These are phyloP conservation scores for Leccinum pachyderme DNA, from an alignment of 1,284 basidiomycete species.

Conservation along the genomic window DNA sequence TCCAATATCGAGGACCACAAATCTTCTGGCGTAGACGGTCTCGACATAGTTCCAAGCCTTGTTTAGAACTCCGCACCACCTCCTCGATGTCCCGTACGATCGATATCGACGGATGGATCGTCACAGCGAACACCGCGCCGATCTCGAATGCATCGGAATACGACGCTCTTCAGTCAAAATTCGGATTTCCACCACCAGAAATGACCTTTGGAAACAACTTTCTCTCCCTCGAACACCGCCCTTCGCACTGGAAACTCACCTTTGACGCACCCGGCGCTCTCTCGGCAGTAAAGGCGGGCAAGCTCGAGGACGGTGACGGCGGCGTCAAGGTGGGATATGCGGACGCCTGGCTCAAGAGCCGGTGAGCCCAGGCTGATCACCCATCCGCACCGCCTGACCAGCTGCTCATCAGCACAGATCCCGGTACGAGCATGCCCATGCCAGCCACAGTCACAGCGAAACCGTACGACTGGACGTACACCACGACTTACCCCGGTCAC, in stretches of 20 bases:
- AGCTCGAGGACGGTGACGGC: slow-evolving; percentile 77
- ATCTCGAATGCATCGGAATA: slow-evolving; percentile 77
- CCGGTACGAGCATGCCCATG: slow-evolving; percentile 63
- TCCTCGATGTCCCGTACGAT: slow-evolving; percentile 35
- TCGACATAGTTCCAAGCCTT: slow-evolving; percentile 41
- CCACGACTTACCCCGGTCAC: slow-evolving; percentile 82
- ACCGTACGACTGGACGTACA: slow-evolving; percentile 98
- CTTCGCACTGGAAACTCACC: slow-evolving; percentile 62
- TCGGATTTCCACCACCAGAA: slow-evolving; percentile 87
- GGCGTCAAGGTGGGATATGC: slow-evolving; percentile 94
- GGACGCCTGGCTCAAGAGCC: slow-evolving; percentile 88
- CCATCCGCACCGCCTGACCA: neutral
- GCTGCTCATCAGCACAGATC: slow-evolving; percentile 43
- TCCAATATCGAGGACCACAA: slow-evolving; percentile 91
- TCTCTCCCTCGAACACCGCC: slow-evolving; percentile 62
- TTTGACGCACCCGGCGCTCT: slow-evolving; percentile 78
- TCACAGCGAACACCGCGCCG: slow-evolving; percentile 63
- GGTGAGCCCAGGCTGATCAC: slow-evolving; percentile 46
- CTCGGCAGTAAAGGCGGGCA: slow-evolving; percentile 71
- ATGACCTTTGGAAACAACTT: slow-evolving; percentile 95
- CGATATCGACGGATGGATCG: slow-evolving; percentile 60
- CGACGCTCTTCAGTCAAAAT: slow-evolving; percentile 61
- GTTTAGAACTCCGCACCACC: slow-evolving; percentile 32
- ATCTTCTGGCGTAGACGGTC: slow-evolving; percentile 68
- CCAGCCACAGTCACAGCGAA: slow-evolving; percentile 76